Evolutionary conservation across 2,329 filamentous ascomycete species (phyloP), one percentile per base, ranked within the genome.

Genomic region (Pseudogymnoascus sp.): DNA sequence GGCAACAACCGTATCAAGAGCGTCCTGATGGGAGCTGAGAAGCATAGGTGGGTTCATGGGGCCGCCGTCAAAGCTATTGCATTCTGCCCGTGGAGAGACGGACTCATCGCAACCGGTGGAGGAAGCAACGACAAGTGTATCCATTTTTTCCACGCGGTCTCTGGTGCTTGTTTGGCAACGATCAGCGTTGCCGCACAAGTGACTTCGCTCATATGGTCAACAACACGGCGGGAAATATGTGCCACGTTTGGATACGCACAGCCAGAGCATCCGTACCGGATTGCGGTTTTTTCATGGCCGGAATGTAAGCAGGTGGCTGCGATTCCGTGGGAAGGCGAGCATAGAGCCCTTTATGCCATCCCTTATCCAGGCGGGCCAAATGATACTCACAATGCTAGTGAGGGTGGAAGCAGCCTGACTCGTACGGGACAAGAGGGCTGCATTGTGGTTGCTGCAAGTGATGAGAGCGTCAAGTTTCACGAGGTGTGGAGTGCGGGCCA

Each of bases 21-120:
- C 23, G 75, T 90, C 25, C 77, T 77, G 1, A 70, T 76, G 5
- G 84, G 84, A 5, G 77, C 80, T 31, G 85, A 89, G 70, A 87
- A 83, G 69, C 86, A 96, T 73, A 82, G 82, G 33, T 94, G 91
- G 84, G 75, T 80, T 10, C 91, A 99, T 73, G 85, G 85, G 25
- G 93, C 93, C 0, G 94, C 94, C 2, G 90, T 97, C 68, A 99
- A 99, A 75, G 94, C 94, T 33, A 94, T 97, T 69, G 92, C 94
- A 1, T 97, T 97, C 75, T 96, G 93, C 66, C 93, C 94, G 0
- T 99, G 92, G 93, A 89, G 93, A 63, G 84, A 89, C 23, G 89
- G 88, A 3, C 81, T 99, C 4, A 76, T 99, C 40, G 94, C 94
- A 12, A 95, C 93, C 1, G 92, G 94, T 2, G 93, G 94, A 40